Evolutionary conservation across 805 yeast genomes (phyloP), one percentile per base, ranked within the genome.

Genomic region (Ogataea ganodermae): DNA sequence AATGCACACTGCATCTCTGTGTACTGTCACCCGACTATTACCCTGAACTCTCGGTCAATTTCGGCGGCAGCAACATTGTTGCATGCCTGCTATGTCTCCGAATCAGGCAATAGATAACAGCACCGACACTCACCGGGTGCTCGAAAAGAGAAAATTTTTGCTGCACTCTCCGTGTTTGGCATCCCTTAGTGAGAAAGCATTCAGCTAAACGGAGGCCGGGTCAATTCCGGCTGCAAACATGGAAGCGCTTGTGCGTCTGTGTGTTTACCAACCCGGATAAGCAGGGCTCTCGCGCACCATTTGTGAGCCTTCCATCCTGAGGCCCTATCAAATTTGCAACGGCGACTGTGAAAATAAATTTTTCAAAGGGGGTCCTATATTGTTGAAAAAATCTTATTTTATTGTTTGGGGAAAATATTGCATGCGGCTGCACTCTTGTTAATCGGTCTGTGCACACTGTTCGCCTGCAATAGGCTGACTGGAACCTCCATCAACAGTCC

Each of bases 71-170:
- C 14, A 31, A 5, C 20, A 14, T 31, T 7, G 36, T 33, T 20
- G 21, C 36, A 4, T 10, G 5, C n/a, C 16, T 12, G 10, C 3
- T 18, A 16, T 2, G 13, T 27, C 32, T 17, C 32, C 42, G 7
- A 13, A 26, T 38, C 12, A 16, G 9, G 42, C 17, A 24, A 38
- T 17, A 26, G 42, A 38, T 26, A 27, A 30, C 33, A 30, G 22
- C 31, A 16, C 42, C 42, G 42, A 38, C 13, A 5, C 42, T 26
- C 42, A 38, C 42, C 42, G 42, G 20, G 32, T 38, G 16, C 21
- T 5, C 42, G 4, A 27, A 38, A 38, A 27, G 16, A 18, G 42
- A 17, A 38, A 38, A 26, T 3, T 38, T 26, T 38, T 16, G 32
- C 42, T 13, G 33, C 17, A n/a, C n/a, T n/a, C n/a, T n/a, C n/a